phyloP scores from a whole-genome alignment of 2,329 filamentous ascomycete genomes.

The Sphaceloma murrayae region DNA sequence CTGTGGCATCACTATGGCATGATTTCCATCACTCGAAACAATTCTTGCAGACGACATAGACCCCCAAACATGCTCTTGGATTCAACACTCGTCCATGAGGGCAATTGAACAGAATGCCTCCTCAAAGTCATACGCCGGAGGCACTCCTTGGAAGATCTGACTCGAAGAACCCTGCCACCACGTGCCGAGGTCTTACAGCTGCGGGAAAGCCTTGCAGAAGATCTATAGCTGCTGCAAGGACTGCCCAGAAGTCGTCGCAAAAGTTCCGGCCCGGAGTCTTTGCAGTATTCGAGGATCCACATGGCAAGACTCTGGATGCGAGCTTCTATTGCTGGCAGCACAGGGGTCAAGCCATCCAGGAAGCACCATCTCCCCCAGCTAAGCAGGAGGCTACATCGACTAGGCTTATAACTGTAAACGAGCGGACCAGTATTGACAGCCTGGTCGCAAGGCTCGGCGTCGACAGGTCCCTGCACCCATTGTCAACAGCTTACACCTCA shows the following conservation, averaged over 20 bases:
- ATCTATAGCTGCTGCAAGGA: conserved; percentile 46
- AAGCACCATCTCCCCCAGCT: conserved; percentile 25
- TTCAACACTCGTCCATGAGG: neutral
- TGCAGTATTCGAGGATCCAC: conserved; percentile 39
- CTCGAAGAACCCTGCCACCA: conserved; percentile 72
- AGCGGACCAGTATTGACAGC: conserved; percentile 75
- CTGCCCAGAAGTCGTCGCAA: conserved; percentile 27
- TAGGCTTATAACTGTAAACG: conserved; percentile 41
- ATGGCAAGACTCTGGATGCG: conserved; percentile 44
- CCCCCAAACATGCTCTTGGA: no score
- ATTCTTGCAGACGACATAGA: no score
- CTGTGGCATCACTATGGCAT: no score
- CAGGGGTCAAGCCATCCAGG: conserved; percentile 63
- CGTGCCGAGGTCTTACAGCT: conserved; percentile 79
- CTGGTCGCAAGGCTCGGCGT: conserved; percentile 65
- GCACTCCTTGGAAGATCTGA: conserved; percentile 67
- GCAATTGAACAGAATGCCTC: conserved; percentile 9
- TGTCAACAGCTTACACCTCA: conserved; percentile 19
- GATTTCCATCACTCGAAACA: no score
- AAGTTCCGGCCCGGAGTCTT: conserved; percentile 31
- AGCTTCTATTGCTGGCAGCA: conserved; percentile 91
- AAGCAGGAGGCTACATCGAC: conserved; percentile 9
- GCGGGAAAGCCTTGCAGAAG: conserved; percentile 77
- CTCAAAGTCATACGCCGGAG: conserved; percentile 56
- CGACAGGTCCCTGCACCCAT: neutral